Base-by-base conservation (phyloP, 176 grass and related monocot species). In the Ensete ventricosum region DNA sequence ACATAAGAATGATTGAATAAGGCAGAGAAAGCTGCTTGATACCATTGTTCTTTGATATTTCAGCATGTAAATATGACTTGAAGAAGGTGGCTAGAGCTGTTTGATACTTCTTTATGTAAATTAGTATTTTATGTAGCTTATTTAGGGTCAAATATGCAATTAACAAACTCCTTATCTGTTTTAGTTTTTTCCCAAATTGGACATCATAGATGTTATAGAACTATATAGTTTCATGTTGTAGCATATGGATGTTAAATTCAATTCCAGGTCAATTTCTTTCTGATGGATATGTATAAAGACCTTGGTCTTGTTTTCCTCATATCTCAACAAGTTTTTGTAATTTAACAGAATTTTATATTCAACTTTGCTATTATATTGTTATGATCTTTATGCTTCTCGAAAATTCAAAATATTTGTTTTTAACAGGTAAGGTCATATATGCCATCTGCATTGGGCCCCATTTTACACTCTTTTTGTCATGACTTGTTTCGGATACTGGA, bases 341-440 rank as follows among this genome's bases (percentile, higher is more conserved):
- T n/a, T 69, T 13, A 69, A 69, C 34, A 49, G 26, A 17, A 60
- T 14, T 49, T n/a, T 69, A 9, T n/a, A 50, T 14, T 73, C n/a
- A 16, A 2, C 21, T 54, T 27, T 54, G 10, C 13, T 14, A 62
- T 76, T 23, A 64, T 14, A 52, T 27, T 49, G 22, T 27, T 19
- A 57, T 59, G 57, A 23, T 51, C 43, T 14, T 13, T 58, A 12
- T 74, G 16, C n/a, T 51, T 8, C 29, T 62, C 23, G 74, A 58
- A 43, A 43, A 50, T 59, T 62, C 10, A 76, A 9, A 64, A 63
- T 63, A 63, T 64, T 55, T 34, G 25, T 17, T 49, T 78, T n/a
- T 88, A 43, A 69, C 79, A 96, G 89, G 77, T 96, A 70, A 83
- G 87, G 24, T 92, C 89, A 71, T 92, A 92, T 80, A 96, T 96